Evolutionary conservation across 495 filamentous ascomycete genomes (phyloP), one percentile per base, ranked within the genome.

Genomic region (Neurospora sublineolata): DNA sequence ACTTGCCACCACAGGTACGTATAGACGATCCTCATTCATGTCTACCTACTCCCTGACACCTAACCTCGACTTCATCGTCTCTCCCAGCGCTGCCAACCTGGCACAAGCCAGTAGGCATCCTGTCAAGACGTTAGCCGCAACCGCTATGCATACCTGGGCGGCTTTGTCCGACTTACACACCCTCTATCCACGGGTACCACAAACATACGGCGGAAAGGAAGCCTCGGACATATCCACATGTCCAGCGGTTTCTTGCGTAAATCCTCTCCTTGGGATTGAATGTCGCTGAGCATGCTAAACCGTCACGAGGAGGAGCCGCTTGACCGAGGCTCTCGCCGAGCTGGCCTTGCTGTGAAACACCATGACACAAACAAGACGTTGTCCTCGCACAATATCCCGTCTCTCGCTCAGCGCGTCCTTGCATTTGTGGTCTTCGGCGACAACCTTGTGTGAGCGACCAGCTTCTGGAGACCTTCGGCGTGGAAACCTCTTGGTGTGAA

Each of bases 381-480:
- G 37, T 64, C 27, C 23, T 73, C 68, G 37, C 71, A 52, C 71
- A 70, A 33, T 73, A 71, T 64, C 18, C 67, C 36, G 33, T 42
- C 72, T 42, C 68, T 37, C 69, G 37, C 37, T 64, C 37, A 67
- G 41, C 70, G 70, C 72, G 72, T 73, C 67, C 67, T 70, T 73
- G 72, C 72, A 72, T 73, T 39, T 72, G 64, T 74, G 72, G 40
- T 40, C 69, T 69, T 30, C 38, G 72, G 68, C 67, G 46, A 70
- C 69, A 74, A 44, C 64, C 58, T 76, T 70, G 73, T 74, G 37
- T 69, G 68, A 72, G 36, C 67, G 44, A 38, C 37, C 37, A 52
- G 41, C 70, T 72, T 60, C 74, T 72, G 68, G 70, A 71, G 72
- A 70, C 72, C 74, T 73, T 68, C 44, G 73, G 44, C 72, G 72